Evolutionary conservation across 352 stramenopile genomes (phyloP).

Genomic region (Phytophthora sansomeana): DNA sequence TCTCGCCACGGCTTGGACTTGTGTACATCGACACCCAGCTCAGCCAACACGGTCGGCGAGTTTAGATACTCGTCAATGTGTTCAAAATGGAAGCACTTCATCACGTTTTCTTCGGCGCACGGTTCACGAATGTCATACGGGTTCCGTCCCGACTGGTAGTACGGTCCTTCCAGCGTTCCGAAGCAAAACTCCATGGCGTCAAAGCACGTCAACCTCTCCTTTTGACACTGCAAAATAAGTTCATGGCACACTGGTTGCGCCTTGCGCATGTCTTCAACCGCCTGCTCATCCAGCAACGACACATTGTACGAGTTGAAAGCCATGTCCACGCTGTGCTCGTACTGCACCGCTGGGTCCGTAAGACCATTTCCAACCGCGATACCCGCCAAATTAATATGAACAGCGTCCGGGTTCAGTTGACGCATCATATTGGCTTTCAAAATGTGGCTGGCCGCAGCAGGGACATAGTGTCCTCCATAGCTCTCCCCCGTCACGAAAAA

Average conservation of each 20-base stretch:
- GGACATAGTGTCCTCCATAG: conserved; percentile 76
- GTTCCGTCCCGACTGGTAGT: conserved; percentile 61
- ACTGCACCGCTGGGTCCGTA: conserved; percentile 73
- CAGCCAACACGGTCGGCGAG: conserved; percentile 35
- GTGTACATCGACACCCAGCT: conserved; percentile 53
- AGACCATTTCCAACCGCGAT: conserved; percentile 82
- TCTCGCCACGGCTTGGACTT: conserved; percentile 84
- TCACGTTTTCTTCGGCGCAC: conserved; percentile 60
- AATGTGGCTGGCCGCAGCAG: conserved; percentile 62
- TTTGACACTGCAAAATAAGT: conserved; percentile 63
- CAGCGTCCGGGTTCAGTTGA: conserved; percentile 24
- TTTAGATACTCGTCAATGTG: conserved; percentile 84
- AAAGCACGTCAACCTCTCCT: conserved; percentile 44
- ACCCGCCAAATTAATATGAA: conserved; percentile 58
- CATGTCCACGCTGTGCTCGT: conserved; percentile 76
- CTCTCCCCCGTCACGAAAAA: conserved; percentile 78
- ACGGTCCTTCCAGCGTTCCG: conserved; percentile 58
- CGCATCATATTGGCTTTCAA: conserved; percentile 49
- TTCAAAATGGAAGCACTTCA: conserved; percentile 76
- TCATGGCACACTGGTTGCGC: conserved; percentile 65
- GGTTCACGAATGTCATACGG: conserved; percentile 76
- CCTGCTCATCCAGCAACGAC: conserved; percentile 51
- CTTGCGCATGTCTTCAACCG: conserved; percentile 59
- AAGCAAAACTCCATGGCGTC: conserved; percentile 71
- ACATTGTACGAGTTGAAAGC: conserved; percentile 78